These are phyloP conservation scores for Adansonia rubrostipa DNA, from an alignment of 441 rosid genomes.

Conservation along the genomic window DNA sequence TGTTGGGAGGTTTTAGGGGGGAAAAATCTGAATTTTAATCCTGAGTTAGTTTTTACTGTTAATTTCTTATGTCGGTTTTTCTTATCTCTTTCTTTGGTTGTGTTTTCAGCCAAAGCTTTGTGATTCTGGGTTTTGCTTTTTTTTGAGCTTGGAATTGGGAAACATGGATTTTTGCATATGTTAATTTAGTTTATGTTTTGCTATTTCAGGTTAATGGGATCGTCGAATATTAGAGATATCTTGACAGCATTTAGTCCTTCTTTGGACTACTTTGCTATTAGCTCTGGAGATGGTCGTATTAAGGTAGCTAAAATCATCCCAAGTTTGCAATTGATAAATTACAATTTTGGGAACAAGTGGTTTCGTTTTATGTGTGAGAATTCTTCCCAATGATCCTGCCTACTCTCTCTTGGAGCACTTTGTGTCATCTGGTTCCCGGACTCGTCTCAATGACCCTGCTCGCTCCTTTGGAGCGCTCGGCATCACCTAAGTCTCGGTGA, in stretches of 20 bases:
- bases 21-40: background rate
- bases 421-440: too few relatives aligned
- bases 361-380: too few relatives aligned
- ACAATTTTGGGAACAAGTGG: background rate
- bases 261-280: constrained; percentile 62
- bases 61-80: background rate
- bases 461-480: too few relatives aligned
- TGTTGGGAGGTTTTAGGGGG: background rate
- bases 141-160: background rate
- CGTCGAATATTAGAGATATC: constrained; percentile 57
- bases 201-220: constrained; percentile 29
- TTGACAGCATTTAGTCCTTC: constrained; percentile 69
- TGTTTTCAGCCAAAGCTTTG: constrained; percentile 1
- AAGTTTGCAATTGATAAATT: background rate
- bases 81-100: background rate
- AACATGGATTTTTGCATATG: background rate
- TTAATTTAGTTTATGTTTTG: background rate
- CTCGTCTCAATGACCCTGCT: too few relatives aligned
- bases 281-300: constrained; percentile 65
- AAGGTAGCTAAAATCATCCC: constrained; percentile 45
- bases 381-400: too few relatives aligned
- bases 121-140: background rate
- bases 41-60: background rate
- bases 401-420: background rate
- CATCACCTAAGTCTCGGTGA: too few relatives aligned